Evolutionary conservation across 2,329 filamentous ascomycete species (phyloP).

Genomic region (Venturia carpophila): DNA sequence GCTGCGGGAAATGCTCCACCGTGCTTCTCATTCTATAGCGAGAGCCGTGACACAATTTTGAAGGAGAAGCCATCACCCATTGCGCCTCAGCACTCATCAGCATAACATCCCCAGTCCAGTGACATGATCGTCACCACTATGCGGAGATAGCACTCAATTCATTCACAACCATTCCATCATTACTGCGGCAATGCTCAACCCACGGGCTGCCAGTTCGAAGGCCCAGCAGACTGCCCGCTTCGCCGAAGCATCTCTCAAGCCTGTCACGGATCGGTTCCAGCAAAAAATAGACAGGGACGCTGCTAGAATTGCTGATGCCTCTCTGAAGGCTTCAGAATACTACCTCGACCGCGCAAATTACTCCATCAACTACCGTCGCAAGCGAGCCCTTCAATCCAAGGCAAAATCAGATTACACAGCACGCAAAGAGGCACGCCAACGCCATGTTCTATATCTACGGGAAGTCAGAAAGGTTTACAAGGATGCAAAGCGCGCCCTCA

Average conservation of each 20-base stretch:
- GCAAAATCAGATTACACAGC: background rate
- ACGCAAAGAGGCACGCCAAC: background rate
- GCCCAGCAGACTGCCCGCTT: background rate
- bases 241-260: background rate
- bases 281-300: background rate
- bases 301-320: background rate
- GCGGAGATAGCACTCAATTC: background rate
- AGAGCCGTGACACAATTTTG: constrained; percentile 26
- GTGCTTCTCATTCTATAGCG: no score
- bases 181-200: background rate
- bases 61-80: constrained; percentile 19
- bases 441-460: background rate
- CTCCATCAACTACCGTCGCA: constrained; percentile 8
- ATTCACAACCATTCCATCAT: background rate
- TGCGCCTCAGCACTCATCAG: background rate
- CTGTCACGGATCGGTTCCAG: background rate
- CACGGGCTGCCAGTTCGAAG: background rate
- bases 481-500: constrained; percentile 49
- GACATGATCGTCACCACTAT: background rate
- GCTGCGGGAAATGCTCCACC: constrained; percentile 12
- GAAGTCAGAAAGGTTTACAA: constrained; percentile 37
- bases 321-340: constrained; percentile 7
- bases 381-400: background rate
- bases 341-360: constrained; percentile 6
- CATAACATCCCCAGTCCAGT: background rate